Evolutionary conservation across 2,329 filamentous ascomycete genomes (phyloP), one percentile per base, ranked within the genome.

Genomic region (Calonectria honghensis): DNA sequence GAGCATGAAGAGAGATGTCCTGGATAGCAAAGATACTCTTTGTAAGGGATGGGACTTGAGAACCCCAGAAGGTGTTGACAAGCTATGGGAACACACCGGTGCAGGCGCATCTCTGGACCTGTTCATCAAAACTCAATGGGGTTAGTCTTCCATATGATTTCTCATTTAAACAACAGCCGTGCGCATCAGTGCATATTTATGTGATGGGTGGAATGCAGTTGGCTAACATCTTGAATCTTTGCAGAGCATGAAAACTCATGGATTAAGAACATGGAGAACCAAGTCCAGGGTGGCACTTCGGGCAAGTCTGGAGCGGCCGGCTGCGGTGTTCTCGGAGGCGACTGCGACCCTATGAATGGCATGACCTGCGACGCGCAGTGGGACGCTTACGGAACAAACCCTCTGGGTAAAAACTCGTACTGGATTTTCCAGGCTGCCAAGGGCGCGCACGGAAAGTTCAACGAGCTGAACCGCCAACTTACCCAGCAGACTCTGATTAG

Each of bases 261-360:
- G 70, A 54, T 73, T n/a, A 73, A 73, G 64, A 73, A 73, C 45
- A 68, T 73, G 64, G 70, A 73, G 54, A 50, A 61, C 45, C 39
- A 48, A 32, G 66, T 73, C 27, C 70, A 73, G 35, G 64, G 70
- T 9, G 70, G 70, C 4, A 73, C 64, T 20, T 73, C 70, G 5
- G 70, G 70, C 45, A 68, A 73, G 63, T 73, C 70, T 16, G 67
- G 67, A 14, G 67, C 67, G 6, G 67, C 67, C 24, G 67, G 67
- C 31, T 69, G 67, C n/a, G 54, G 52, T n/a, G 67, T 48, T n/a
- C 39, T 69, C 2, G 57, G 57, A 13, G 13, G 57, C 24, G 57
- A 63, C 35, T 63, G 57, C 24, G 31, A 41, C 24, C 57, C 57
- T 24, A 63, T 63, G 57, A 63, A 63, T 6, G 57, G 37, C 24